Conservation (phyloP, 257 asterid species). For the Solanum corneliomulleri region DNA sequence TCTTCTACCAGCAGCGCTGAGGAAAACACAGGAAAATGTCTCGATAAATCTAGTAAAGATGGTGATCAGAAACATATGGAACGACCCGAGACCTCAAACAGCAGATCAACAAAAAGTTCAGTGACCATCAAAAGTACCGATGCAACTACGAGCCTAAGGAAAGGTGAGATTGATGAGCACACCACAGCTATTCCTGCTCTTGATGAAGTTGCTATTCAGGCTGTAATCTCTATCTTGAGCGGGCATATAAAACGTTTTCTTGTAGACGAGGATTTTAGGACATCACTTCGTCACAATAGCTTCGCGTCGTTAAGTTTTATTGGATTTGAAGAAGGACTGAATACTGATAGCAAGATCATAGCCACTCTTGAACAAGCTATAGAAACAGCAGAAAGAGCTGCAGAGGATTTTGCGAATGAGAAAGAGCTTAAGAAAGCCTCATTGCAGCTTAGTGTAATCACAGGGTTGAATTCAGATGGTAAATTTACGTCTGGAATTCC, state of each 20-base stretch:
- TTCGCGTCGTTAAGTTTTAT: slow-evolving; percentile 37
- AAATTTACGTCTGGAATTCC: slow-evolving; percentile 53
- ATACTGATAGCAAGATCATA: slow-evolving; percentile 40
- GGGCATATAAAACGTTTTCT: slow-evolving; percentile 37
- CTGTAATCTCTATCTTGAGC: slow-evolving; percentile 55
- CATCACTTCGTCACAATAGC: slow-evolving; percentile 45
- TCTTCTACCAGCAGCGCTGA: slow-evolving; percentile 6
- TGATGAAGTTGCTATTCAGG: slow-evolving; percentile 63
- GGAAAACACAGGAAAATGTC: slow-evolving; percentile 10
- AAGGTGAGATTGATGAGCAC: slow-evolving; percentile 26
- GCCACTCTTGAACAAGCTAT: slow-evolving; percentile 67
- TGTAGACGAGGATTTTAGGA: slow-evolving; percentile 52
- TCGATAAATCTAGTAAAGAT: slow-evolving; percentile 12
- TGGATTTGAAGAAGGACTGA: slow-evolving; percentile 27
- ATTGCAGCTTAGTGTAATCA: slow-evolving; percentile 70
- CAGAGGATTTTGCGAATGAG: slow-evolving; percentile 31
- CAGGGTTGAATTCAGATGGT: slow-evolving; percentile 56
- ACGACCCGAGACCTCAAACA: slow-evolving; percentile 9
- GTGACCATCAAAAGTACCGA: not conserved
- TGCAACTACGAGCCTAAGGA: slow-evolving; percentile 17
- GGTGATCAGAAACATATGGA: slow-evolving; percentile 1
- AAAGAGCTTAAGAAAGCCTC: slow-evolving; percentile 66
- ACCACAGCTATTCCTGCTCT: slow-evolving; percentile 42
- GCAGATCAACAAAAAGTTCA: slow-evolving; percentile 4
- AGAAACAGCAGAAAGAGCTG: slow-evolving; percentile 55